These are phyloP conservation scores for Metarhizium robertsii DNA, from an alignment of 2,329 filamentous ascomycete species.

Conservation along the genomic window DNA sequence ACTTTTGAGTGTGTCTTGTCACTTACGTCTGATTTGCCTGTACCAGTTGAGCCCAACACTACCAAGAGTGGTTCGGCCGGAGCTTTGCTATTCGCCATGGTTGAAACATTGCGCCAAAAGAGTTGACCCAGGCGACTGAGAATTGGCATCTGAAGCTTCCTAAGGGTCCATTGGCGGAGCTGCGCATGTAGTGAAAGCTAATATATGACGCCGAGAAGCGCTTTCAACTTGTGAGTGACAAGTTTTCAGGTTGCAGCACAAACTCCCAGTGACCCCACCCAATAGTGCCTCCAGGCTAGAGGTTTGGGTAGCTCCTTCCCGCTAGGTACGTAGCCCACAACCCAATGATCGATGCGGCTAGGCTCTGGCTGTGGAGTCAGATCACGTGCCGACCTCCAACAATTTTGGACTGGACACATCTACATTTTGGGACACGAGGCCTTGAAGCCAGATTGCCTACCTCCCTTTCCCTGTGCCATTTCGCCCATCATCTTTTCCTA, in stretches of 20 bases:
- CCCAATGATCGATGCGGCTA: neutral
- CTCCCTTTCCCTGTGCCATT: constrained; percentile 24
- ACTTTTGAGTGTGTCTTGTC: no score
- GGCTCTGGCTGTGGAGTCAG: constrained; percentile 3
- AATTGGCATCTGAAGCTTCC: constrained; percentile 14
- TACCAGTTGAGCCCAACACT: constrained; percentile 83
- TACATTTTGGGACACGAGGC: constrained; percentile 23
- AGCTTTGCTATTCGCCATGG: constrained; percentile 28
- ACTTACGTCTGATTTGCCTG: constrained; percentile 80
- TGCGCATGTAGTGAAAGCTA: neutral
- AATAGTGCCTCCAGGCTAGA: no score
- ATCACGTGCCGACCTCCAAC: constrained; percentile 26
- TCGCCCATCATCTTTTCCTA: constrained; percentile 21
- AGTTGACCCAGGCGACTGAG: constrained; percentile 14
- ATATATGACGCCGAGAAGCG: neutral
- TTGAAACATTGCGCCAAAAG: constrained; percentile 24
- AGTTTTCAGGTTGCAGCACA: no score
- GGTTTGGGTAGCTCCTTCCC: neutral
- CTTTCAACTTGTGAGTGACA: neutral
- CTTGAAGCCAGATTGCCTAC: constrained; percentile 35
- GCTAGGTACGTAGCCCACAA: neutral
- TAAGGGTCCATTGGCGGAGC: neutral
- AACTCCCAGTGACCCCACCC: no score
- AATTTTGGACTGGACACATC: constrained; percentile 34
- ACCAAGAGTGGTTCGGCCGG: constrained; percentile 59